Base-by-base conservation (phyloP, 2,329 filamentous ascomycete genomes). In the Neodidymelliopsis sp. region DNA sequence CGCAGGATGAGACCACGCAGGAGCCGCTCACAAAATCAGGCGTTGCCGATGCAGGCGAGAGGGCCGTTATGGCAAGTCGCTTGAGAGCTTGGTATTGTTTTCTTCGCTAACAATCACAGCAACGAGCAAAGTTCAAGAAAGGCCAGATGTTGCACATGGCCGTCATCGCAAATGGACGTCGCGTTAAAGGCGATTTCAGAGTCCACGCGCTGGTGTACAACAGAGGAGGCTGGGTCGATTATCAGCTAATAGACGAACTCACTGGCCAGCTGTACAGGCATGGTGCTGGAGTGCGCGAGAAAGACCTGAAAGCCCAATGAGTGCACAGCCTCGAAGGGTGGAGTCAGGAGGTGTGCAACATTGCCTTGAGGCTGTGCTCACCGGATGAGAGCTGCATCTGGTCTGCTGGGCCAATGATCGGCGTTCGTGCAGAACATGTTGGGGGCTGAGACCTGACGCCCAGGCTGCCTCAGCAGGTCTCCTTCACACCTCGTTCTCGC, bases 211-310 rank as follows among this genome's bases (percentile, higher is more conserved):
- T 13, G 11, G 52, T 51, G 1, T 46, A 47, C 33, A 57, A 64
- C 34, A 37, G 29, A 3, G 49, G 39, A n/a, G 53, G 45, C 3
- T 70, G 53, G 39, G 54, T 47, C 13, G 65, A 71, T 31, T 72
- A 72, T 43, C 65, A 67, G 51, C 57, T 71, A 13, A 27, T 41
- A 5, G 59, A 63, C 15, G 15, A 18, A 9, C 28, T 45, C 16
- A 51, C 57, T 8, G 49, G 35, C 29, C 34, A 35, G 23, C 46
- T 50, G 28, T 59, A 67, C 56, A 59, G 51, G 12, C 54, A 57
- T 23, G 61, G 67, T 24, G 54, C 48, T n/a, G 69, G 59, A 59
- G 43, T 66, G 18, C 65, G 68, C 9, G 69, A 71, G 38, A 70
- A 49, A 25, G 50, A 66, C 6, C 40, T 71, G 22, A 57, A 51